phyloP scores from a whole-genome alignment of 305 asterid genomes.

The Stenogyne calaminthoides region DNA sequence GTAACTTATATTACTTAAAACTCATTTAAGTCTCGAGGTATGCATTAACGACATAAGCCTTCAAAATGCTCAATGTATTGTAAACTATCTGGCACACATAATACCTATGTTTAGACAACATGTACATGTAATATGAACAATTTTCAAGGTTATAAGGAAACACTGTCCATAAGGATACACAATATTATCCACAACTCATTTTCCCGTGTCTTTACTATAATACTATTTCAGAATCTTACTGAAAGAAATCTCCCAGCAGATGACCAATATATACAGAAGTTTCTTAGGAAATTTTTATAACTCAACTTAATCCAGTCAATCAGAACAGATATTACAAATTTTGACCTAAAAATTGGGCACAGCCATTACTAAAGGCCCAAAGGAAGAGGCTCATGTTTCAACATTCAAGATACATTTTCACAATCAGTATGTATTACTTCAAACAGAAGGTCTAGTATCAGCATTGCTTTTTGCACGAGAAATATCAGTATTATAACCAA shows the following conservation, averaged over 20 bases:
- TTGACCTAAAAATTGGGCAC: constrained; percentile 2
- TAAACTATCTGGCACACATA: background rate
- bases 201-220: background rate
- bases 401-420: background rate
- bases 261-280: background rate
- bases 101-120: background rate
- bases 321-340: background rate
- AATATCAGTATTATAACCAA: background rate
- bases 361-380: background rate
- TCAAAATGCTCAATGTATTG: background rate
- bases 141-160: background rate
- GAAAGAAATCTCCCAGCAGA: background rate
- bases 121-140: background rate
- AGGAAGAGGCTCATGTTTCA: constrained; percentile 6
- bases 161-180: background rate
- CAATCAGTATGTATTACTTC: background rate
- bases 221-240: background rate
- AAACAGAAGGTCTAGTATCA: background rate
- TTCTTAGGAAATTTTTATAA: background rate
- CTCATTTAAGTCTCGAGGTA: background rate
- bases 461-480: background rate
- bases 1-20: background rate
- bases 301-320: constrained; percentile 7
- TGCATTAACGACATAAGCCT: background rate
- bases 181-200: background rate